A percentile compares a stretch with the other conserved stretches of the same genome.
phyloP scores from a whole-genome alignment of 768 basidiomycete species.

The Mycena vitilis region DNA sequence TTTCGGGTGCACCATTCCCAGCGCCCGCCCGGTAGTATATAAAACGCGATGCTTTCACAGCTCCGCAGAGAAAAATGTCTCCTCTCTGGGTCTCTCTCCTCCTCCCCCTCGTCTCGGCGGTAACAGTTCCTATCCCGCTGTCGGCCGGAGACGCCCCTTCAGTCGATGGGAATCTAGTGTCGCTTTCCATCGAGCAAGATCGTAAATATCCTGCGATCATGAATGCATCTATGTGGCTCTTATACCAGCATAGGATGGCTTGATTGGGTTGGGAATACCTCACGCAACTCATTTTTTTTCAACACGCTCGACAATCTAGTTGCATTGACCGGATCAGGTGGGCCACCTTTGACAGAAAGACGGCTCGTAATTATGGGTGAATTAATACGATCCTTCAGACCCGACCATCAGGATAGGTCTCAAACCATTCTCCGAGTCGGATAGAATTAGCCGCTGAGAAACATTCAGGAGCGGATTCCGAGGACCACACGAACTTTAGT shows the following conservation, averaged over 20 bases:
- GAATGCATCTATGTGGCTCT: not conserved
- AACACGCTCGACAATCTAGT: conserved; percentile 70
- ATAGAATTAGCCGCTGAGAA: not conserved
- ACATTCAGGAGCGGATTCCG: conserved; percentile 56
- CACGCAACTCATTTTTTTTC: conserved; percentile 68
- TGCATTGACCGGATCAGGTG: conserved; percentile 55
- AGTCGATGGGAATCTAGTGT: conserved; percentile 62
- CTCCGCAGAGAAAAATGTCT: conserved; percentile 3
- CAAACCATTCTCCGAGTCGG: not conserved
- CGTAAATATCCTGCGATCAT: conserved; percentile 38
- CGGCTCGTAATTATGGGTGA: too few relatives aligned
- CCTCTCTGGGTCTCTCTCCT: conserved; percentile 17
- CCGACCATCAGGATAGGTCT: conserved; percentile 66
- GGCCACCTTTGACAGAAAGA: too few relatives aligned
- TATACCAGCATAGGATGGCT: conserved; percentile 53
- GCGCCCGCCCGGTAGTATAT: conserved; percentile 9
- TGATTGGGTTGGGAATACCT: conserved; percentile 70
- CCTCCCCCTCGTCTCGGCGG: conserved; percentile 28
- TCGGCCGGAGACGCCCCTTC: conserved; percentile 45
- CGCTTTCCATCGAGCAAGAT: conserved; percentile 79
- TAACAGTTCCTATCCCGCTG: conserved; percentile 55
- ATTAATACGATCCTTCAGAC: conserved; percentile 28
- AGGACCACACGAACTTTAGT: conserved; percentile 70
- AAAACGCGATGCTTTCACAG: not conserved
- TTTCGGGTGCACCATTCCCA: not conserved